Conservation (phyloP, 495 filamentous ascomycete species). For the Neurospora hispaniola region DNA sequence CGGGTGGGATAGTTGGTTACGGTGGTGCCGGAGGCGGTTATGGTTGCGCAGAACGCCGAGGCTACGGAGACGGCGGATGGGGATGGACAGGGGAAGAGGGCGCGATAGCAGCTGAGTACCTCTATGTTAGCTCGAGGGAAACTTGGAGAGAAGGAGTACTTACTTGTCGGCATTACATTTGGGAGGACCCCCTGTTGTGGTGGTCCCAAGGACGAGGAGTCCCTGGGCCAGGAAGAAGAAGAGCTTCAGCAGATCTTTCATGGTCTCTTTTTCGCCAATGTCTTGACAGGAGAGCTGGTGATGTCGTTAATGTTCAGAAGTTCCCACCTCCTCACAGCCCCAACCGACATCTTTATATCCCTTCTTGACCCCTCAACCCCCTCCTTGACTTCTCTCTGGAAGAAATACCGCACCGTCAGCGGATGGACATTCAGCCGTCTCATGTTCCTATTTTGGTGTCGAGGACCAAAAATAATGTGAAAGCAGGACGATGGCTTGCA, state of each 20-base stretch:
- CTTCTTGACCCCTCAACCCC: not conserved
- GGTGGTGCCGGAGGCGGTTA: constrained; percentile 9
- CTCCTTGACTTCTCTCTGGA: not conserved
- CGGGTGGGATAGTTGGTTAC: constrained; percentile 15
- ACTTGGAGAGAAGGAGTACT: not conserved
- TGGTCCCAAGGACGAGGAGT: not conserved
- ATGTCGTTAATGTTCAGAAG: not conserved
- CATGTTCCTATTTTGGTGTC: not conserved
- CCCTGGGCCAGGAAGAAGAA: not conserved
- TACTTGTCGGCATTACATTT: not conserved
- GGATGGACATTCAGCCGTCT: not conserved
- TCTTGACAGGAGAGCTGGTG: not conserved
- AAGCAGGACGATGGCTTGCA: not conserved
- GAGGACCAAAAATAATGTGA: not conserved
- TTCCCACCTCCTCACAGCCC: not conserved
- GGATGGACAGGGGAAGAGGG: constrained; percentile 12
- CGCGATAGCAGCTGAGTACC: constrained; percentile 11
- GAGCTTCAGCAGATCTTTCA: not conserved
- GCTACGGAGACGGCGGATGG: constrained; percentile 9
- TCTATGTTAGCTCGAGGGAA: no score
- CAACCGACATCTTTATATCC: not conserved
- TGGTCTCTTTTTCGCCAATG: not conserved
- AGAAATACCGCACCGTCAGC: not conserved
- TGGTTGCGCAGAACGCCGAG: constrained; percentile 12
- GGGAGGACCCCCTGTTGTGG: not conserved